Conservation (phyloP, 2,329 filamentous ascomycete species). For the Penicillium capsulatum region DNA sequence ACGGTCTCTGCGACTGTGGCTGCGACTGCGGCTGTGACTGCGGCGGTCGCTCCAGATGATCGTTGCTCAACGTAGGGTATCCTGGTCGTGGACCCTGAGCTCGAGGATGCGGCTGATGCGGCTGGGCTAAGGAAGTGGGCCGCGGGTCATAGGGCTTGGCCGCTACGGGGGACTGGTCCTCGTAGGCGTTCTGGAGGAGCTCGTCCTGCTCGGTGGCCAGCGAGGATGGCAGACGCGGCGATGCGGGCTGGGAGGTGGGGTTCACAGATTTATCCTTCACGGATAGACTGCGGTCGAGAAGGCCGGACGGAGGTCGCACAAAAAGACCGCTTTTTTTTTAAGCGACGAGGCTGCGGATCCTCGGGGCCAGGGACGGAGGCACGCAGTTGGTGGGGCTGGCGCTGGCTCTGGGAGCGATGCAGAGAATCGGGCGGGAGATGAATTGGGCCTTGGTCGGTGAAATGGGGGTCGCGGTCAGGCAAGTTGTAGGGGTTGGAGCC, state of each 20-base stretch:
- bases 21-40: constrained; percentile 19
- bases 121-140: constrained; percentile 12
- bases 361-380: constrained; percentile 21
- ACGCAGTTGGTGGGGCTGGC: constrained; percentile 18
- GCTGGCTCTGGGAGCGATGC: constrained; percentile 27
- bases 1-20: constrained; percentile 5
- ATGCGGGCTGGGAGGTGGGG: constrained; percentile 21
- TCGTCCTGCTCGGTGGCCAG: constrained; percentile 13
- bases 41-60: constrained; percentile 16
- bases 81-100: constrained; percentile 3
- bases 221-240: constrained; percentile 13
- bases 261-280: constrained; percentile 20
- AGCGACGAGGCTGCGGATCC: constrained; percentile 24
- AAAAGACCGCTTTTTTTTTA: constrained; percentile 21
- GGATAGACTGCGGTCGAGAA: constrained; percentile 29
- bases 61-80: constrained; percentile 1
- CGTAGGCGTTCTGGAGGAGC: constrained; percentile 6
- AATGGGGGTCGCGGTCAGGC: constrained; percentile 2
- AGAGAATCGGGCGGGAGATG: constrained; percentile 2
- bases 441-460: constrained; percentile 8
- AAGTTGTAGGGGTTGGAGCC: constrained; percentile 8
- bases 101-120: constrained; percentile 14
- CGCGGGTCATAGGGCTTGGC: constrained; percentile 11
- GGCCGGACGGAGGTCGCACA: constrained; percentile 22
- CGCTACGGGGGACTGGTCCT: constrained; percentile 10